Evolutionary conservation across 2,329 filamentous ascomycete genomes (phyloP).

Genomic region (Venturia oleaginea): DNA sequence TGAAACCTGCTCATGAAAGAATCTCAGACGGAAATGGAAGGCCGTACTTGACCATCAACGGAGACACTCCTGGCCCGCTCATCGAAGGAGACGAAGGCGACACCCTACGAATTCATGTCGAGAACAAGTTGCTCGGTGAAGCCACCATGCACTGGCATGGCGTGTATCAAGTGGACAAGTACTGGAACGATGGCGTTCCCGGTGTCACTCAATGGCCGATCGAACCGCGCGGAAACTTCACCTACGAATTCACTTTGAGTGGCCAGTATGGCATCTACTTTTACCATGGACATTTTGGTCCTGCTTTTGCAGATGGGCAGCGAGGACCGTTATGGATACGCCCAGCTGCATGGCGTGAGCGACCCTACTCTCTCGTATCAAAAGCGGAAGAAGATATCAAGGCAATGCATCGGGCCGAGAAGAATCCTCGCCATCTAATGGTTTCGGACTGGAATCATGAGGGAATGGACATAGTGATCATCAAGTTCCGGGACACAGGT

Average conservation of each 20-base stretch:
- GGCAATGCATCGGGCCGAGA: slow-evolving; percentile 16
- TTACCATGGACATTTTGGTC: slow-evolving; percentile 18
- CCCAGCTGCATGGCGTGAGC: slow-evolving; percentile 15
- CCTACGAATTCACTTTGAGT: slow-evolving; percentile 17
- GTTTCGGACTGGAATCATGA: slow-evolving; percentile 17
- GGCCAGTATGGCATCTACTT: slow-evolving; percentile 17
- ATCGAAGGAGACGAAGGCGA: neutral
- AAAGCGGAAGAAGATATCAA: slow-evolving; percentile 13
- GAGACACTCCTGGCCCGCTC: neutral
- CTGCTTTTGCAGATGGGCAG: slow-evolving; percentile 17
- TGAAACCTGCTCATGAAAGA: too few relatives aligned
- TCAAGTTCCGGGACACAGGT: slow-evolving; percentile 16
- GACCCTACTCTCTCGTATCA: slow-evolving; percentile 16
- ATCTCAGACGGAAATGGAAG: too few relatives aligned
- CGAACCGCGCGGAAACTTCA: slow-evolving; percentile 16
- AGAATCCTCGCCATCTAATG: slow-evolving; percentile 14
- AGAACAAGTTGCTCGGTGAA: neutral
- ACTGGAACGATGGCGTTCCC: slow-evolving; percentile 15
- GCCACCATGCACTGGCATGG: neutral
- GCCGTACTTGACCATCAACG: neutral
- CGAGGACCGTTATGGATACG: slow-evolving; percentile 17
- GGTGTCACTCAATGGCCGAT: slow-evolving; percentile 19
- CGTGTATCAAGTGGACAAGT: too few relatives aligned
- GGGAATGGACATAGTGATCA: slow-evolving; percentile 8
- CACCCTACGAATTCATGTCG: neutral